Conservation (phyloP, 1,139 yeast species). For the Pichia sp. region DNA sequence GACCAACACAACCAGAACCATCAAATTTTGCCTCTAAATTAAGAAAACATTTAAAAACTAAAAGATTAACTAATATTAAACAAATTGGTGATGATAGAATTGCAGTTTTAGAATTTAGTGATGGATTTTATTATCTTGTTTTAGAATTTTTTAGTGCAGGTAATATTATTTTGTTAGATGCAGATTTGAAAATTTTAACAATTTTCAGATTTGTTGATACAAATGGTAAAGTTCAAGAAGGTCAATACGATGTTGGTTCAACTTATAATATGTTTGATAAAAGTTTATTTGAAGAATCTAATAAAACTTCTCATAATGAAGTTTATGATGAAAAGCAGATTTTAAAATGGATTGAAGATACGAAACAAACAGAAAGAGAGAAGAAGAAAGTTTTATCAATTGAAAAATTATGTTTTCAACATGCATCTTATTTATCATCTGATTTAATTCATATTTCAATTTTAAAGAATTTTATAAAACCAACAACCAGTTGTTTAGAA, state of each 20-base stretch:
- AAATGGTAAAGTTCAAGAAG: constrained; percentile 45
- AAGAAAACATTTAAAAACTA: constrained; percentile 77
- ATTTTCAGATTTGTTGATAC: constrained; percentile 67
- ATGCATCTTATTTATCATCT: constrained; percentile 69
- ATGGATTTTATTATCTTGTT: constrained; percentile 70
- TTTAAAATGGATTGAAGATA: constrained; percentile 40
- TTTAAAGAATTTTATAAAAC: constrained; percentile 38
- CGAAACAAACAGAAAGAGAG: constrained; percentile 26
- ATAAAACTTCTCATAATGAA: constrained; percentile 15
- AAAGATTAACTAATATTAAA: constrained; percentile 64
- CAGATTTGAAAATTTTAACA: constrained; percentile 58
- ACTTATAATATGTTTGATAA: constrained; percentile 55
- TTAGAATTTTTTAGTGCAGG: constrained; percentile 95
- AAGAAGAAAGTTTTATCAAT: constrained; percentile 51
- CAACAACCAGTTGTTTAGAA: constrained; percentile 26
- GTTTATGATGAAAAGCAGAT: constrained; percentile 35
- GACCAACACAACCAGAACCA: constrained; percentile 76
- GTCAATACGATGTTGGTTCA: constrained; percentile 69
- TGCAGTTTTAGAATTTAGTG: constrained; percentile 73
- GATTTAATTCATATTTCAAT: constrained; percentile 64
- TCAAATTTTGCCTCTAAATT: constrained; percentile 79
- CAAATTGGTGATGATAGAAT: constrained; percentile 78
- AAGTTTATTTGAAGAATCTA: constrained; percentile 36
- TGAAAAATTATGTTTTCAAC: constrained; percentile 63
- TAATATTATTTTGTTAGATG: constrained; percentile 71